Base-by-base conservation (phyloP, 2,329 filamentous ascomycete species). In the Calonectria crousiana region DNA sequence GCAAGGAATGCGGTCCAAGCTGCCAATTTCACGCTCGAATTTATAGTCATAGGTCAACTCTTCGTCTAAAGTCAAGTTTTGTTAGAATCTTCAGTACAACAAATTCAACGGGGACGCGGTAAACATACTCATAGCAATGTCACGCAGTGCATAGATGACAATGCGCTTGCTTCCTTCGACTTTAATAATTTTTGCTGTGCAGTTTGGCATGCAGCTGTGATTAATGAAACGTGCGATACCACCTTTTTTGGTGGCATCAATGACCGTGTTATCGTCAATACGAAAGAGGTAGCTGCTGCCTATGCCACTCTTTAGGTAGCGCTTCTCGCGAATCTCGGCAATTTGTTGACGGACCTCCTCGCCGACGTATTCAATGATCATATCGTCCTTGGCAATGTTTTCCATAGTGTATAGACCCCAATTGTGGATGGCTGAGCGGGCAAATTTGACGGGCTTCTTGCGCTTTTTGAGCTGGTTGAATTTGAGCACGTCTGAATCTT, bases 31-130 rank as follows among this genome's bases (percentile, higher is more conserved):
- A 81, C 97, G 94, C 88, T 99, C 97, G 85, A 99, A 99, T 86
- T 99, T 99, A 91, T 99, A 99, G 88, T 99, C 97, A 88, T 99
- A 99, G 2, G 97, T 99, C 84, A 99, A 92, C 89, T 99, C 97
- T 87, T 99, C 97, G 84, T 98, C 97, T 99, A 82, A 75, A 64
- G 77, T 84, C 75, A 82, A 82, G 74, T 71, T 70, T 66, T 65
- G 73, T 79, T 69, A 80, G 75, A 14, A 36, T 34, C 16, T 9
- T 52, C 18, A 20, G 20, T 20, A 30, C 5, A 58, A 6, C 10
- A 34, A 8, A 44, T 26, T 13, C 26, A n/a, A 23, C 20, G 18
- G 13, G 28, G 47, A 26, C 5, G 4, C 20, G 41, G 10, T 23
- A 14, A 26, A 92, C 95, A 89, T 91, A 98, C 97, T 97, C 90